Conservation (phyloP, 768 basidiomycete species). For the Lyophyllum semitale region DNA sequence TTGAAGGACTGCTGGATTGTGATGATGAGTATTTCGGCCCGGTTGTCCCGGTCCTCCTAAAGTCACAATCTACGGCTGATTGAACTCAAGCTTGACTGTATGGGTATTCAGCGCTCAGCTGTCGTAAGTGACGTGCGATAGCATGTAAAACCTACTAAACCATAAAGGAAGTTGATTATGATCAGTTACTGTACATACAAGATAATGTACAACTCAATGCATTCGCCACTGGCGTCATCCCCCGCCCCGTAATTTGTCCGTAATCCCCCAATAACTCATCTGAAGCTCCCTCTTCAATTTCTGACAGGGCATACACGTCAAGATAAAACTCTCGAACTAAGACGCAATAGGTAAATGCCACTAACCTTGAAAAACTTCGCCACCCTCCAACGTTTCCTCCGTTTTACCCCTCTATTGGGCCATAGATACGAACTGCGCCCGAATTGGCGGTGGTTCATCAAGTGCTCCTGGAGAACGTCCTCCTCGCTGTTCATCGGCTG, state of each 20-base stretch:
- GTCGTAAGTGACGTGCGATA: neutral
- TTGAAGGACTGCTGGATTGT: neutral
- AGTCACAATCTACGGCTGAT: too few species aligned
- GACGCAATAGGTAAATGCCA: neutral
- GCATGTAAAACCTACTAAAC: neutral
- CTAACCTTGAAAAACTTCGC: neutral
- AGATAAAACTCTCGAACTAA: neutral
- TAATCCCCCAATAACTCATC: slow-evolving; percentile 1
- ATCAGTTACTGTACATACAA: neutral
- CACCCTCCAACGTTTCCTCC: neutral
- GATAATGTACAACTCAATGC: neutral
- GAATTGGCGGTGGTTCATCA: slow-evolving; percentile 26
- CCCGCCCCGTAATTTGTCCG: neutral
- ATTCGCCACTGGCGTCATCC: neutral
- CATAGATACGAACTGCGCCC: slow-evolving; percentile 5
- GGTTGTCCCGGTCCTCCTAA: neutral
- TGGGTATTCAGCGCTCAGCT: too few species aligned
- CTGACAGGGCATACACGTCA: neutral
- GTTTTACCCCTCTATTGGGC: neutral
- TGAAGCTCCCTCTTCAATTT: neutral
- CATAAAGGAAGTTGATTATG: neutral
- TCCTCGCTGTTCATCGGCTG: slow-evolving; percentile 36
- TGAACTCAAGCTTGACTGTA: too few species aligned
- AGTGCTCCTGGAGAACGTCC: slow-evolving; percentile 32
- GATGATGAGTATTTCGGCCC: neutral